Evolutionary conservation across 2,329 filamentous ascomycete species (phyloP).

Genomic region (Fusarium redolens): DNA sequence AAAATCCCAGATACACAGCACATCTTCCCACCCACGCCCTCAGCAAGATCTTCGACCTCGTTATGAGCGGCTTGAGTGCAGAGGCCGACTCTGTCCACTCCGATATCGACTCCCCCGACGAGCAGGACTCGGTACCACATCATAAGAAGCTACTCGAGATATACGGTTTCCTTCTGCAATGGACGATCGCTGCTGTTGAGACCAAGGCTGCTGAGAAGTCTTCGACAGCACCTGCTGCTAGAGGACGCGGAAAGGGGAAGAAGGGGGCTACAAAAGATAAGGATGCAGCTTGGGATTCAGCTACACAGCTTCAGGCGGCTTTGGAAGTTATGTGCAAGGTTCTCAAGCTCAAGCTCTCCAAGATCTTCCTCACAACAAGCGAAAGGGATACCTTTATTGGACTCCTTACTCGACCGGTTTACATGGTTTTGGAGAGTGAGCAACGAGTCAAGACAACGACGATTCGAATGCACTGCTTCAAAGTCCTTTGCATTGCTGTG

Average conservation of each 20-base stretch:
- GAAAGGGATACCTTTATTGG: constrained; percentile 96
- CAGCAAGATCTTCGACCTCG: constrained; percentile 91
- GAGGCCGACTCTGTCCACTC: constrained; percentile 87
- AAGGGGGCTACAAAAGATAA: constrained; percentile 86
- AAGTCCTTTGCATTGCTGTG: constrained; percentile 93
- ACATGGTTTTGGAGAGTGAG: constrained; percentile 94
- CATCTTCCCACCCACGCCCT: constrained; percentile 83
- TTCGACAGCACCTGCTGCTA: constrained; percentile 71
- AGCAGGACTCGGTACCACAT: constrained; percentile 85
- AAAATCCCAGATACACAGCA: constrained; percentile 80
- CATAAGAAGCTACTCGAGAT: constrained; percentile 94
- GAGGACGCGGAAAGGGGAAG: constrained; percentile 80
- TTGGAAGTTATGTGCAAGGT: constrained; percentile 97
- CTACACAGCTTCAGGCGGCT: constrained; percentile 85
- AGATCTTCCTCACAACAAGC: constrained; percentile 95
- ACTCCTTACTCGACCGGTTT: constrained; percentile 91
- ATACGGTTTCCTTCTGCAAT: constrained; percentile 93
- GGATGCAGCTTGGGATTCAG: constrained; percentile 88
- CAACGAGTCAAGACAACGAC: constrained; percentile 87
- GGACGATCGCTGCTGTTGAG: constrained; percentile 95
- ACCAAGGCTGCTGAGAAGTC: constrained; percentile 93
- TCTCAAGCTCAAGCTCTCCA: constrained; percentile 88
- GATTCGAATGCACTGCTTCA: constrained; percentile 97
- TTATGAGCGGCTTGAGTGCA: constrained; percentile 85
- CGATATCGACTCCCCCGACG: constrained; percentile 86